These are phyloP conservation scores for Tuber aestivum DNA, from an alignment of 495 filamentous ascomycete species.

Conservation along the genomic window DNA sequence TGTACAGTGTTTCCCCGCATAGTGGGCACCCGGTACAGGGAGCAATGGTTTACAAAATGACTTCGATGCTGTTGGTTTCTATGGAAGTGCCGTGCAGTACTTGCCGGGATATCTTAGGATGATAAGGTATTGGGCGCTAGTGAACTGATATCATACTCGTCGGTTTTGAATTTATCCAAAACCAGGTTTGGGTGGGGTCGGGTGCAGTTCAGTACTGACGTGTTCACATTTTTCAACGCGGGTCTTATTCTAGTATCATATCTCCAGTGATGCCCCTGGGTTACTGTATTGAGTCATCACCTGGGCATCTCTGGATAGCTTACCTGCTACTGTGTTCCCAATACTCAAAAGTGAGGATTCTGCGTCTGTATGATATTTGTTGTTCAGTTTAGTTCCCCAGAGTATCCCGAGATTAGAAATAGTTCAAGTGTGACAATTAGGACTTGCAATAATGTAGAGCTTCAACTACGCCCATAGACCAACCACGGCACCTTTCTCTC, in stretches of 20 bases:
- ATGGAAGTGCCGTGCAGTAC: neutral
- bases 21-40: too few relatives aligned
- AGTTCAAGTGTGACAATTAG: too few relatives aligned
- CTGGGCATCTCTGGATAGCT: neutral
- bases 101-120: neutral
- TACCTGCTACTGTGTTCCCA: neutral
- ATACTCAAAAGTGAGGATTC: neutral
- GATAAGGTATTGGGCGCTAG: neutral
- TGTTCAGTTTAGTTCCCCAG: too few relatives aligned
- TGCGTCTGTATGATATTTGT: too few relatives aligned
- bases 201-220: neutral
- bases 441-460: too few relatives aligned
- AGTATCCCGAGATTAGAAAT: too few relatives aligned
- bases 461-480: too few relatives aligned
- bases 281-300: neutral
- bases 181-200: neutral
- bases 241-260: neutral
- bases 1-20: too few relatives aligned
- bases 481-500: neutral
- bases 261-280: neutral
- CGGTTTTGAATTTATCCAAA: neutral
- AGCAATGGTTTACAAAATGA: neutral
- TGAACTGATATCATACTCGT: neutral
- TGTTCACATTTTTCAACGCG: neutral
- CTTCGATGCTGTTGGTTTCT: neutral